Evolutionary conservation across 2,329 filamentous ascomycete genomes (phyloP).

Genomic region (Fusarium austroafricanum): DNA sequence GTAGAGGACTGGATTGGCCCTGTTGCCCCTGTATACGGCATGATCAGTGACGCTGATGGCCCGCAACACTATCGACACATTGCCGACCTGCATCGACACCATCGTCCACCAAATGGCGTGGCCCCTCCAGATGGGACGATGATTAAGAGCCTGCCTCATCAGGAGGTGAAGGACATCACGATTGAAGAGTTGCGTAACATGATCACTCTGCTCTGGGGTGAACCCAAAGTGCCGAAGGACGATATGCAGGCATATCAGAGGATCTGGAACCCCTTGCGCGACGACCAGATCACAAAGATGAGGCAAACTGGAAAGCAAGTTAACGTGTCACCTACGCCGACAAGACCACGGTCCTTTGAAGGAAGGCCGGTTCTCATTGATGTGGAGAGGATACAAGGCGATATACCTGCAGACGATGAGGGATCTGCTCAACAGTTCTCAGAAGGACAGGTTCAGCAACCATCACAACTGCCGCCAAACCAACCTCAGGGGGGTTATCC

Average conservation of each 20-base stretch:
- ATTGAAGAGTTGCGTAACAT: background rate
- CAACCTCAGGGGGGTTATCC: background rate
- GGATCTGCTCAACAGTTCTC: no score
- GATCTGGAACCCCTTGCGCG: background rate
- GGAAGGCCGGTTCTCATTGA: conserved; percentile 20
- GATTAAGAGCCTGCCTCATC: background rate
- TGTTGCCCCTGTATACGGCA: conserved; percentile 26
- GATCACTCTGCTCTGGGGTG: background rate
- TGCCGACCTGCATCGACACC: background rate
- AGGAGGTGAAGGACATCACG: background rate
- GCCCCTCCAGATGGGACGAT: background rate
- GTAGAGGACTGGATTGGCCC: conserved; percentile 44
- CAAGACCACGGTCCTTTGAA: background rate
- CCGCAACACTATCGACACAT: background rate
- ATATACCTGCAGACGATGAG: background rate
- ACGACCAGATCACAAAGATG: background rate
- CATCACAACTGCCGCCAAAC: background rate
- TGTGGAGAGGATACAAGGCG: background rate
- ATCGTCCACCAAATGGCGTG: conserved; percentile 21
- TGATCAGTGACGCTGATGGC: background rate
- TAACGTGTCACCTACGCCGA: no score
- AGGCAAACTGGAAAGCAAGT: background rate
- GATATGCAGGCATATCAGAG: background rate
- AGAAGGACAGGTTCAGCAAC: background rate
- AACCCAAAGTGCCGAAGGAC: background rate